Conservation (phyloP, 2,329 filamentous ascomycete species). For the Acrodontium crateriforme region DNA sequence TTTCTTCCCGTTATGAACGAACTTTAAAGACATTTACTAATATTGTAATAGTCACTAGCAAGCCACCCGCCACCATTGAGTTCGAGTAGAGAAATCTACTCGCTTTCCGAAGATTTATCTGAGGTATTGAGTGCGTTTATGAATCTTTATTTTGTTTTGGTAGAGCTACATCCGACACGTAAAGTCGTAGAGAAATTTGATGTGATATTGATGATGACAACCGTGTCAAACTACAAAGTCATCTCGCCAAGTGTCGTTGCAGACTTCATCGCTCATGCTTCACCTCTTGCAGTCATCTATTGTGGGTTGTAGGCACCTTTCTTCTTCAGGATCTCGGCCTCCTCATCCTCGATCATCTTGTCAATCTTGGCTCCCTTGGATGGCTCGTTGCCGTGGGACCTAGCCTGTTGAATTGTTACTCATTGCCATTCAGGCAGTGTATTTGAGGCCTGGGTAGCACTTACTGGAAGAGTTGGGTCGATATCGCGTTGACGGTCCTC, state of each 20-base stretch:
- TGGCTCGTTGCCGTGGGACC: conserved; percentile 57
- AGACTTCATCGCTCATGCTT: not conserved
- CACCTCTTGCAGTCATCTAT: too few relatives aligned
- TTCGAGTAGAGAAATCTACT: conserved; percentile 41
- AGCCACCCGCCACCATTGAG: conserved; percentile 60
- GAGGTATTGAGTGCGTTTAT: too few relatives aligned
- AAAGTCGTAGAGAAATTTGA: not conserved
- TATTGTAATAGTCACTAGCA: conserved; percentile 39
- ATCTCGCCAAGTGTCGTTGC: not conserved
- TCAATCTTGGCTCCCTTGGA: conserved; percentile 60
- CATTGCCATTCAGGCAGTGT: conserved; percentile 1
- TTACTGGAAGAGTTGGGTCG: conserved; percentile 41
- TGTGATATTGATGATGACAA: too few relatives aligned
- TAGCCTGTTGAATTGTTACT: conserved; percentile 43
- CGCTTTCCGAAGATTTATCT: too few relatives aligned
- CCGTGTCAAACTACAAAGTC: not conserved
- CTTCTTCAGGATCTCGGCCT: conserved; percentile 48
- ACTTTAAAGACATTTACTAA: conserved; percentile 4
- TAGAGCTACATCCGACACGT: not conserved
- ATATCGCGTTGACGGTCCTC: conserved; percentile 34
- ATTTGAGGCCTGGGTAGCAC: conserved; percentile 5
- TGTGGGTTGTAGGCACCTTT: conserved; percentile 40
- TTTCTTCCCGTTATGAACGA: conserved; percentile 12
- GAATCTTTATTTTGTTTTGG: too few relatives aligned
- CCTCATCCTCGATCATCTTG: conserved; percentile 52